A percentile compares a stretch with the other conserved stretches of the same genome.
Evolutionary conservation across 495 filamentous ascomycete genomes (phyloP).

Genomic region (Articulospora tetracladia): DNA sequence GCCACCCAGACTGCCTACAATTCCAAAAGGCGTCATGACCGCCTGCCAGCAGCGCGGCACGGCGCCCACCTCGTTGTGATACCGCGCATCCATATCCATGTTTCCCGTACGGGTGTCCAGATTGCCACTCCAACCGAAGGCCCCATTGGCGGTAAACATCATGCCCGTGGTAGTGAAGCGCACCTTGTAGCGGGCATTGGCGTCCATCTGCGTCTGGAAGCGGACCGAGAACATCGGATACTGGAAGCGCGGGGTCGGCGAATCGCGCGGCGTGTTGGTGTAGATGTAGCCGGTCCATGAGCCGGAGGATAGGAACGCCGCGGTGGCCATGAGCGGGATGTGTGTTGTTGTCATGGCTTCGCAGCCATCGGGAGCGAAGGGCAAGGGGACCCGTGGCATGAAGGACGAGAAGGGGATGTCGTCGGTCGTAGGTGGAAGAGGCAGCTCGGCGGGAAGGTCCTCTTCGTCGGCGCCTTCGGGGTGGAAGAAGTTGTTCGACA

Average conservation of each 20-base stretch:
- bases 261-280: too few species aligned
- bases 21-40: not conserved
- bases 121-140: not conserved
- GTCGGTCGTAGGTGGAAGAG: not conserved
- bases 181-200: too few species aligned
- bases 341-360: too few species aligned
- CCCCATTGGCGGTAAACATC: too few species aligned
- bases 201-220: too few species aligned
- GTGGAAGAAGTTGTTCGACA: not conserved
- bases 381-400: not conserved
- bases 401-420: not conserved
- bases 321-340: not conserved
- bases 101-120: not conserved
- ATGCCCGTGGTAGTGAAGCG: too few species aligned
- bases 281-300: not conserved
- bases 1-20: not conserved
- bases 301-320: not conserved
- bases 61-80: not conserved
- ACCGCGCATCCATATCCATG: not conserved
- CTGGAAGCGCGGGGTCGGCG: too few species aligned
- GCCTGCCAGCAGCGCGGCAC: not conserved
- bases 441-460: not conserved
- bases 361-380: not conserved
- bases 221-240: too few species aligned
- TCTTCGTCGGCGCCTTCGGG: not conserved